Conservation (phyloP, 73 alveolate genomes). For the Paramecium tetraurelia region DNA sequence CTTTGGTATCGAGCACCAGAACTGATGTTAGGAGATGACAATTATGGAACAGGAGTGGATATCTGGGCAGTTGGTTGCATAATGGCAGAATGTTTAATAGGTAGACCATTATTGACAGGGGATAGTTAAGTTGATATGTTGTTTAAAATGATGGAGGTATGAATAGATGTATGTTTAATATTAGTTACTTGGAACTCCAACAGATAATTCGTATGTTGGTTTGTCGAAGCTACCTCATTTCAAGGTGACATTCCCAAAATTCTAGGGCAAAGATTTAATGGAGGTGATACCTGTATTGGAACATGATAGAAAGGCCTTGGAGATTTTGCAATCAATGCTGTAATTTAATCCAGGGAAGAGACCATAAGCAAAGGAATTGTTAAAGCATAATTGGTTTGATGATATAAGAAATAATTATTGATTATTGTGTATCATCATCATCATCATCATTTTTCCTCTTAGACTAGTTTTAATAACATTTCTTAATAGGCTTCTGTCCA, state of each 20-base stretch:
- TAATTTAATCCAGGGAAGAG: slow-evolving; percentile 33
- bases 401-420: slow-evolving; percentile 32
- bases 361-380: slow-evolving; percentile 35
- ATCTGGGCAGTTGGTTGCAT: slow-evolving; percentile 97
- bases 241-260: slow-evolving; percentile 46
- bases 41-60: slow-evolving; percentile 90
- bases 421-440: not conserved
- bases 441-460: not conserved
- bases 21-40: slow-evolving; percentile 81
- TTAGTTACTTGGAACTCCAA: slow-evolving; percentile 53
- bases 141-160: slow-evolving; percentile 73
- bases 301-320: not conserved
- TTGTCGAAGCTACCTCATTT: slow-evolving; percentile 20
- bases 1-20: slow-evolving; percentile 98
- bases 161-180: not conserved
- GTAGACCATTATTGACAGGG: slow-evolving; percentile 89
- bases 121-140: slow-evolving; percentile 87
- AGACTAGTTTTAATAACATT: not conserved
- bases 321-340: not conserved
- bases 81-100: slow-evolving; percentile 86
- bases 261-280: not conserved
- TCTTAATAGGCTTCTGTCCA: slow-evolving; percentile 64
- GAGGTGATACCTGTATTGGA: not conserved
- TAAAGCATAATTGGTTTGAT: slow-evolving; percentile 45
- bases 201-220: slow-evolving; percentile 24